These are phyloP conservation scores for Exophiala sp. DNA, from an alignment of 2,329 filamentous ascomycete genomes.

Conservation along the genomic window DNA sequence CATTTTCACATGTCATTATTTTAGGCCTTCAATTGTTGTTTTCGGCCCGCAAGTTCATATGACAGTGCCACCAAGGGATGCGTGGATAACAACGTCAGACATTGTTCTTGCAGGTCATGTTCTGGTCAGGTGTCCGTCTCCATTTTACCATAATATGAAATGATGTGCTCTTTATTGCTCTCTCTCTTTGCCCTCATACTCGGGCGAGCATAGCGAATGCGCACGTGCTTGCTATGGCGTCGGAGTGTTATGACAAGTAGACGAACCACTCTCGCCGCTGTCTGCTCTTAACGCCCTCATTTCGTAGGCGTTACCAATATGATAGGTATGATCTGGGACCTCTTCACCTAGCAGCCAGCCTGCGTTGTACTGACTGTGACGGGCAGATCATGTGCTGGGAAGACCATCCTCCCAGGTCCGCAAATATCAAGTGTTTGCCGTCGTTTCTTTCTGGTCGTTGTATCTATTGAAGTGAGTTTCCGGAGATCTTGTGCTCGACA, in stretches of 20 bases:
- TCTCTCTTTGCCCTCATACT: constrained; percentile 1
- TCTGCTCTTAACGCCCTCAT: too few species aligned
- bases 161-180: neutral
- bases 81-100: too few species aligned
- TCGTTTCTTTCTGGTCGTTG: constrained; percentile 84
- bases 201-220: neutral
- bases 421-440: constrained; percentile 86
- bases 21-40: too few species aligned
- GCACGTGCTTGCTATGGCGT: neutral
- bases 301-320: constrained; percentile 3
- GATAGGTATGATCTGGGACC: constrained; percentile 14
- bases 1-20: too few species aligned
- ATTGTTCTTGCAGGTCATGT: too few species aligned
- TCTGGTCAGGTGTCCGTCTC: too few species aligned
- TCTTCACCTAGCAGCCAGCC: neutral
- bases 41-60: too few species aligned
- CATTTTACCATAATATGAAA: too few species aligned
- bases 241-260: neutral
- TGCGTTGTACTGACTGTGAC: constrained; percentile 6
- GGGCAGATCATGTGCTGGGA: constrained; percentile 79
- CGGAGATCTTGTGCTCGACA: constrained; percentile 1
- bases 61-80: too few species aligned
- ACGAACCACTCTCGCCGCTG: neutral
- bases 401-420: constrained; percentile 87
- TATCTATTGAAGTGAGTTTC: constrained; percentile 70